phyloP scores from a whole-genome alignment of 495 filamentous ascomycete species.

The Geopyxis carbonaria region DNA sequence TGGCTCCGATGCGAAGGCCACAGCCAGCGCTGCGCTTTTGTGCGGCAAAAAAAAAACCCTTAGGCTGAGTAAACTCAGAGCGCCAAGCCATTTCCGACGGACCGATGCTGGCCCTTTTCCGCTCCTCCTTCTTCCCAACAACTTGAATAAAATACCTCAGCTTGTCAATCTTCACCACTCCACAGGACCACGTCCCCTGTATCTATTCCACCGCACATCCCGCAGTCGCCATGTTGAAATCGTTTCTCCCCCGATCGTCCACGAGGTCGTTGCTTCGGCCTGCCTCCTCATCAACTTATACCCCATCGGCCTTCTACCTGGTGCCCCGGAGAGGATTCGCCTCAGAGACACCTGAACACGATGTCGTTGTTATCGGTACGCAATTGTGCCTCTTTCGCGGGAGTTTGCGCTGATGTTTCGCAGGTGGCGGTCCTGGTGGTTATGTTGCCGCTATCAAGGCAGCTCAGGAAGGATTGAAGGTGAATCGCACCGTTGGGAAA shows the following conservation, averaged over 20 bases:
- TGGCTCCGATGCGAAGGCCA: too few relatives aligned
- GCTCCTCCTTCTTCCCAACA: too few relatives aligned
- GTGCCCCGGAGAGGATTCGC: slow-evolving; percentile 20
- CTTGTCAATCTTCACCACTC: too few relatives aligned
- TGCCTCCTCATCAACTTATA: slow-evolving; percentile 10
- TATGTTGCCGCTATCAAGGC: slow-evolving; percentile 99
- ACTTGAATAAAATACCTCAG: too few relatives aligned
- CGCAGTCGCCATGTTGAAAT: slow-evolving; percentile 17
- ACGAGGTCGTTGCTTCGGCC: slow-evolving; percentile 23
- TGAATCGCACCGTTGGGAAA: slow-evolving; percentile 27
- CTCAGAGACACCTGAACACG: slow-evolving; percentile 22
- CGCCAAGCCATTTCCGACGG: too few relatives aligned
- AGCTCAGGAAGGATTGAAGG: slow-evolving; percentile 93
- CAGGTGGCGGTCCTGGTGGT: slow-evolving; percentile 92
- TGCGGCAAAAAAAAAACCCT: too few relatives aligned
- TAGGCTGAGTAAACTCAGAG: too few relatives aligned
- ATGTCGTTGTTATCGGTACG: slow-evolving; percentile 26
- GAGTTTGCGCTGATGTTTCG: slow-evolving; percentile 21
- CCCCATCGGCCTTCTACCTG: slow-evolving; percentile 19
- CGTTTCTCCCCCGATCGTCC: slow-evolving; percentile 20
- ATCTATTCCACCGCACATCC: too few relatives aligned
- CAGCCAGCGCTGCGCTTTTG: too few relatives aligned
- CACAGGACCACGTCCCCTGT: too few relatives aligned
- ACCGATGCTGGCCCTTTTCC: too few relatives aligned
- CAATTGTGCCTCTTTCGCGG: background rate